Conservation (phyloP, 2,329 filamentous ascomycete genomes). For the Tolypocladium sp. region DNA sequence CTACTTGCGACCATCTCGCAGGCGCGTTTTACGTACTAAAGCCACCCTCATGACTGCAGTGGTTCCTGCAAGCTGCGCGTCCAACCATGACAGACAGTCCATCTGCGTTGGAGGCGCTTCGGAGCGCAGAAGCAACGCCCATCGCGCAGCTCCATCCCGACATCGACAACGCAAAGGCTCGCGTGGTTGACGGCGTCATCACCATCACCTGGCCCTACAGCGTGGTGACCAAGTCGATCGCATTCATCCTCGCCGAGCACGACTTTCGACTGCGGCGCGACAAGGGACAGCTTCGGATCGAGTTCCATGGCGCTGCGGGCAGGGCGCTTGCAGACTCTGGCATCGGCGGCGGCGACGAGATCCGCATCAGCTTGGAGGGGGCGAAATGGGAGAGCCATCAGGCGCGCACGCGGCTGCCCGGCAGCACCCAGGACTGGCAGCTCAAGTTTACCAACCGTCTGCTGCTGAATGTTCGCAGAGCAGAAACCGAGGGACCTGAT, state of each 20-base stretch:
- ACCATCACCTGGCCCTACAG: slow-evolving; percentile 91
- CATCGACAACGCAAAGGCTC: slow-evolving; percentile 27
- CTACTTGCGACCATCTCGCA: not conserved
- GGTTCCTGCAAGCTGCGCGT: not conserved
- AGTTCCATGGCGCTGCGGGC: slow-evolving; percentile 63
- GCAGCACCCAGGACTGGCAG: slow-evolving; percentile 48
- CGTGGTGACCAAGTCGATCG: slow-evolving; percentile 61
- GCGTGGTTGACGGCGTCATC: slow-evolving; percentile 58
- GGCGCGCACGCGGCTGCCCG: slow-evolving; percentile 36
- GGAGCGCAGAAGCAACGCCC: slow-evolving; percentile 29
- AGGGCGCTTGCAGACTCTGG: slow-evolving; percentile 56
- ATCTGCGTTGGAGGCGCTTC: slow-evolving; percentile 12
- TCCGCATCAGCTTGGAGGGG: slow-evolving; percentile 61
- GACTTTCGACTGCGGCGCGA: slow-evolving; percentile 71
- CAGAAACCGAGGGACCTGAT: slow-evolving; percentile 36
- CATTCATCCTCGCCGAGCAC: slow-evolving; percentile 74
- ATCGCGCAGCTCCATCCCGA: slow-evolving; percentile 48
- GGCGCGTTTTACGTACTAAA: not conserved
- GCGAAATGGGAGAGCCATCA: slow-evolving; percentile 54
- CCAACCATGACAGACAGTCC: not conserved
- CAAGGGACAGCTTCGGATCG: slow-evolving; percentile 72
- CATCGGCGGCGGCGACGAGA: slow-evolving; percentile 69
- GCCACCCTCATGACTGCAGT: not conserved
- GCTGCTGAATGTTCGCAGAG: slow-evolving; percentile 30
- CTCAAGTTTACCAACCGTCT: slow-evolving; percentile 43